Base-by-base conservation (phyloP, 768 basidiomycete genomes). In the Russula emetica region DNA sequence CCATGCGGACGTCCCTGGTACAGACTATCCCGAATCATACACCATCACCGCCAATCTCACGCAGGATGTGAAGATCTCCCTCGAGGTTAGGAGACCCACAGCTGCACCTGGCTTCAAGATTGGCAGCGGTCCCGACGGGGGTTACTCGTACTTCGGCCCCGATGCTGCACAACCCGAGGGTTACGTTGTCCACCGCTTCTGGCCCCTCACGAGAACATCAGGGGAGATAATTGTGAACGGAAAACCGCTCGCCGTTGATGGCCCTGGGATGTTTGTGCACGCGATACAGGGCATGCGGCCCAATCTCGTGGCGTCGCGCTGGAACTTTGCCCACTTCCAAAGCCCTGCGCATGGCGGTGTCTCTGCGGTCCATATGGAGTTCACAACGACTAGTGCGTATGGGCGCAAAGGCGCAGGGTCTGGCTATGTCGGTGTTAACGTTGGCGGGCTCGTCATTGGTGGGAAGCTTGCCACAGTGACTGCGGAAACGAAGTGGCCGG, bases 271-370 rank as follows among this genome's bases (percentile, higher is more conserved):
- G 88, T 86, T 96, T 74, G 82, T 95, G 22, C 92, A 96, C 74
- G 96, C 96, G 51, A 97, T 98, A 73, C 96, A 98, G 73, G 97
- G 96, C 74, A 96, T 99, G 93, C 84, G 94, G 9, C 94, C 96
- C 55, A 91, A 99, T 76, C 82, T 93, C 61, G 85, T 97, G 70
- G 97, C 97, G 16, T 79, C 91, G 22, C 77, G 88, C 10, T 99
- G 97, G 97, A 98, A 98, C 78, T 99, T 98, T 77, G 87, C 80
- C 32, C 82, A 90, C 77, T 99, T 99, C 81, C 88, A 93, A 74
- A 89, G 90, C 71, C 74, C 78, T 20, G 78, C 83, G 28, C 81
- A 85, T 55, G 86, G 83, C 20, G 88, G 88, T 9, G 87, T 92
- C 9, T 86, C 92, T 58, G 92, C 93, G 11, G 79, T 97, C 42